phyloP scores from a whole-genome alignment of 2,329 filamentous ascomycete genomes.

The Diaporthe citri region DNA sequence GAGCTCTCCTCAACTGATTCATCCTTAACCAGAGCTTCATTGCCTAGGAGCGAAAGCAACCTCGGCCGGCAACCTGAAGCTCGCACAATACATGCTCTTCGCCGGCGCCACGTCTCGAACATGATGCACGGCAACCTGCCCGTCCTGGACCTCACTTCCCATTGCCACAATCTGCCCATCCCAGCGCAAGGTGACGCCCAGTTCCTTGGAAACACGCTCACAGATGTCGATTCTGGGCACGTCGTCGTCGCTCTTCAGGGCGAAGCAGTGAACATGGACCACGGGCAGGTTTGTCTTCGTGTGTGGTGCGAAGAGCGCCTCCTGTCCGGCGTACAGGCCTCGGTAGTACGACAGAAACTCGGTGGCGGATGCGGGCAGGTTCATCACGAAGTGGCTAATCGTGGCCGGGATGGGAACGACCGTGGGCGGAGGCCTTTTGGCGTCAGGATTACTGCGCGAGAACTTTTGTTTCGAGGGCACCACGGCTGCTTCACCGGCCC shows the following conservation, averaged over 20 bases:
- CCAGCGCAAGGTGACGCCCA: slow-evolving; percentile 68
- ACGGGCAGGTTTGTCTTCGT: slow-evolving; percentile 77
- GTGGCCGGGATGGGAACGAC: slow-evolving; percentile 74
- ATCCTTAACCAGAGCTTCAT: slow-evolving; percentile 41
- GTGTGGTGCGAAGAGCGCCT: slow-evolving; percentile 73
- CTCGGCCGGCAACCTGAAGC: slow-evolving; percentile 84
- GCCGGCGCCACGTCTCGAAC: slow-evolving; percentile 92
- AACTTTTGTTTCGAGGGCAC: slow-evolving; percentile 61
- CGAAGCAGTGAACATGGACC: slow-evolving; percentile 96
- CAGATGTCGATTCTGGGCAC: slow-evolving; percentile 74
- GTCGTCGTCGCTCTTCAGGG: slow-evolving; percentile 82
- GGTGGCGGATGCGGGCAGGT: slow-evolving; percentile 90
- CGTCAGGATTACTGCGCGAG: slow-evolving; percentile 45
- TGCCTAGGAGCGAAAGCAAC: slow-evolving; percentile 78
- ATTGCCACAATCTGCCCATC: slow-evolving; percentile 22
- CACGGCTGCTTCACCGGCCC: slow-evolving; percentile 65
- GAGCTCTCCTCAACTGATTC: slow-evolving; percentile 6
- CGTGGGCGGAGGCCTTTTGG: slow-evolving; percentile 47
- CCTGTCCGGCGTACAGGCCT: slow-evolving; percentile 82
- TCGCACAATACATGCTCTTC: slow-evolving; percentile 97
- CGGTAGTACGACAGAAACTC: slow-evolving; percentile 83
- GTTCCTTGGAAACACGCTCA: slow-evolving; percentile 71
- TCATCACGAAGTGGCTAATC: slow-evolving; percentile 98
- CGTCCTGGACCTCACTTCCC: slow-evolving; percentile 54
- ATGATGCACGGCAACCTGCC: slow-evolving; percentile 70